A percentile compares a stretch with the other conserved stretches of the same genome.
Conservation (phyloP, 495 filamentous ascomycete species). For the Hypoxylon crocopeplum region DNA sequence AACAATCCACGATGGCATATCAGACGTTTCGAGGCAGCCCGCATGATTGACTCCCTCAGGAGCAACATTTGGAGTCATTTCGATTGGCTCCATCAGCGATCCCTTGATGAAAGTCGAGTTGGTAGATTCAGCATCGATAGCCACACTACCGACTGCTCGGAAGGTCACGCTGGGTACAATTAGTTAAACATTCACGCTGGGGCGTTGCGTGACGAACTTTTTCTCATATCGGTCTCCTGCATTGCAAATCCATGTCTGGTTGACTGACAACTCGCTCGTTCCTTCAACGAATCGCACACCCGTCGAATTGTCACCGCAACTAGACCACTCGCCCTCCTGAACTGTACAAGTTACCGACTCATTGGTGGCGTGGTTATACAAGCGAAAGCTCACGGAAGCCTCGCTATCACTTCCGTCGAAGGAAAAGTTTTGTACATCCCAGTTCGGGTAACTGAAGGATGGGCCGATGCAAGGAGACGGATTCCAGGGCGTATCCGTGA, state of each 20-base stretch:
- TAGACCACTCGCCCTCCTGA: conserved; percentile 15
- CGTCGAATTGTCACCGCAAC: conserved; percentile 14
- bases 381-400: conserved; percentile 7
- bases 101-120: conserved; percentile 20
- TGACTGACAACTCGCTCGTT: conserved; percentile 16
- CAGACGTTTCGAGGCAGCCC: conserved; percentile 25
- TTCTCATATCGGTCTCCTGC: conserved; percentile 15
- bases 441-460: conserved; percentile 34
- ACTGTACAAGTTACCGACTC: conserved; percentile 8
- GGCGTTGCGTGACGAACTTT: background rate
- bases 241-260: conserved; percentile 30
- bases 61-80: conserved; percentile 31
- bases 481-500: conserved; percentile 23
- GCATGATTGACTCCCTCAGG: conserved; percentile 33
- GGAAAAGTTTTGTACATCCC: conserved; percentile 25
- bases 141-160: conserved; percentile 11
- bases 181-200: background rate
- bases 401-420: background rate
- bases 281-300: conserved; percentile 9
- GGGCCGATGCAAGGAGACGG: conserved; percentile 27
- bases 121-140: conserved; percentile 1
- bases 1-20: conserved; percentile 23
- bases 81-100: conserved; percentile 26
- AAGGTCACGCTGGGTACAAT: conserved; percentile 22
- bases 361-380: conserved; percentile 29